These are phyloP conservation scores for Rheum nobile DNA, from an alignment of 148 eudicot species.

Conservation along the genomic window DNA sequence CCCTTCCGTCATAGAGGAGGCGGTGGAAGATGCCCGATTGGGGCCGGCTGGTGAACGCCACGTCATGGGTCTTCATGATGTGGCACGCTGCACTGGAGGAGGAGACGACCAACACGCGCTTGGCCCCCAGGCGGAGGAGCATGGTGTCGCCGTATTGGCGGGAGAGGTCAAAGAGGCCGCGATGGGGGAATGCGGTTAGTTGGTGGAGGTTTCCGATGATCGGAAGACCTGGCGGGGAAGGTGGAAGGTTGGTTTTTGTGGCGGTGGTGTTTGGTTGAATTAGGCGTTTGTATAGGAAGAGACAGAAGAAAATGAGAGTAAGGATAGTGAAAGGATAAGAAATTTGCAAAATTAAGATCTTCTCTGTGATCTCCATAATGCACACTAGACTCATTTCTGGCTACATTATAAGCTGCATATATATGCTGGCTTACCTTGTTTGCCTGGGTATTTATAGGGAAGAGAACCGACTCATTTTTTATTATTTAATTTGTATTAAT, in stretches of 20 bases:
- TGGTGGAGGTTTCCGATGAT: constrained; percentile 11
- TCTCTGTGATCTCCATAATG: too few relatives aligned
- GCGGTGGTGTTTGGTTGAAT: not conserved
- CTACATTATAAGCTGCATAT: too few relatives aligned
- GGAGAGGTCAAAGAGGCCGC: not conserved
- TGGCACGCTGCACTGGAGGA: constrained; percentile 11
- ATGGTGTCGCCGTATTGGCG: too few relatives aligned
- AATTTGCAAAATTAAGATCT: not conserved
- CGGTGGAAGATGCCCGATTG: not conserved
- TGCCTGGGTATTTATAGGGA: too few relatives aligned
- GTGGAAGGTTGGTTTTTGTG: not conserved
- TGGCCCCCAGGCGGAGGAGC: constrained; percentile 15
- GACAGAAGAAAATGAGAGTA: not conserved
- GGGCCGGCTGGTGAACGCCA: constrained; percentile 10
- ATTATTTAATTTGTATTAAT: too few relatives aligned
- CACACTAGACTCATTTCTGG: too few relatives aligned
- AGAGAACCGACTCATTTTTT: too few relatives aligned
- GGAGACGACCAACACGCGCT: constrained; percentile 9
- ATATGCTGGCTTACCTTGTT: too few relatives aligned
- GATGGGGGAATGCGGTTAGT: not conserved
- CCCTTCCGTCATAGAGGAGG: not conserved
- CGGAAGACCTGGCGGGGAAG: constrained; percentile 9
- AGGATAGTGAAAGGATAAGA: not conserved
- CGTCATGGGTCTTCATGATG: constrained; percentile 17
- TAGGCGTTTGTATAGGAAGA: not conserved